Evolutionary conservation across 2,329 filamentous ascomycete species (phyloP).

Genomic region (Fusarium pseudonygamai): DNA sequence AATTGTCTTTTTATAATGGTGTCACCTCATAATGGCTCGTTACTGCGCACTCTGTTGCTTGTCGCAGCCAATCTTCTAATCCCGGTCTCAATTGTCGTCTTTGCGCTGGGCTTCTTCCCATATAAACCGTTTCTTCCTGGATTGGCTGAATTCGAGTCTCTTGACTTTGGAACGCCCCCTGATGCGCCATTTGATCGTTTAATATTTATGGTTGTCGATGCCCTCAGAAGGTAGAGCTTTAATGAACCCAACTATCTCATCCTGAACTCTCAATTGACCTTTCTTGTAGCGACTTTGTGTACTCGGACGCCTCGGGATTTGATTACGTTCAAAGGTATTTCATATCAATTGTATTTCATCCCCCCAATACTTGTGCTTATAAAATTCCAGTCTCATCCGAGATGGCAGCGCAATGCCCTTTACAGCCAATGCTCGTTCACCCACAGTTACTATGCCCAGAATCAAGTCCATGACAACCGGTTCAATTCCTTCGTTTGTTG

Average conservation of each 20-base stretch:
- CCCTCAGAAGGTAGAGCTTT: conserved; percentile 76
- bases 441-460: conserved; percentile 97
- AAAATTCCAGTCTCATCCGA: conserved; percentile 75
- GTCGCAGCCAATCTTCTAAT: conserved; percentile 79
- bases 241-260: background rate
- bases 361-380: conserved; percentile 8
- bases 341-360: background rate
- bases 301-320: conserved; percentile 81
- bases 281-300: conserved; percentile 85
- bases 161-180: conserved; percentile 65
- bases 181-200: conserved; percentile 84
- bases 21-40: conserved; percentile 39
- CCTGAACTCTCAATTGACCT: conserved; percentile 35
- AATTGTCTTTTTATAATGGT: conserved; percentile 35
- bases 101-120: conserved; percentile 94
- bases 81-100: conserved; percentile 76
- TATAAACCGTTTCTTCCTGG: conserved; percentile 95
- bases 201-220: conserved; percentile 98
- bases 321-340: conserved; percentile 84
- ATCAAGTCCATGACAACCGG: conserved; percentile 98
- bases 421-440: conserved; percentile 94
- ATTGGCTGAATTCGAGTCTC: conserved; percentile 73
- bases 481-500: conserved; percentile 96
- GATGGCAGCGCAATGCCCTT: conserved; percentile 88
- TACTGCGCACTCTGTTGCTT: conserved; percentile 57